These are phyloP conservation scores for Mortierella sp. DNA, from an alignment of 371 early-diverging fungal species.

Conservation along the genomic window DNA sequence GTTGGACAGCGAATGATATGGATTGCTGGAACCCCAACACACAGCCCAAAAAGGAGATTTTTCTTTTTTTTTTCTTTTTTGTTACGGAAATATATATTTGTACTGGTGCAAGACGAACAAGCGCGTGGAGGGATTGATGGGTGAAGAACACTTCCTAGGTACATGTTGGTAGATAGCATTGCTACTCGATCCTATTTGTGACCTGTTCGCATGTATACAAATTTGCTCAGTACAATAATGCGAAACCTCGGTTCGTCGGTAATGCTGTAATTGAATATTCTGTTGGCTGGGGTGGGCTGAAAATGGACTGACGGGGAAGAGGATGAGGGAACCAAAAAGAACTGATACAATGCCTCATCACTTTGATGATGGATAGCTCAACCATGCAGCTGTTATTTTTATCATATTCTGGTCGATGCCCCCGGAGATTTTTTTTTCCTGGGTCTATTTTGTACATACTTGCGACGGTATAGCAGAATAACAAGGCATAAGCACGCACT, in stretches of 20 bases:
- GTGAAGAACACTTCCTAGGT: not conserved
- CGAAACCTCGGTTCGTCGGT: not conserved
- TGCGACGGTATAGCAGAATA: too few relatives aligned
- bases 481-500: too few relatives aligned
- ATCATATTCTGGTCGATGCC: not conserved
- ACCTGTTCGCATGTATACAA: not conserved
- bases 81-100: not conserved
- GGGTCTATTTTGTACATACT: not conserved
- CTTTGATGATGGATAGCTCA: not conserved
- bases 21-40: not conserved
- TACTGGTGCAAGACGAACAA: not conserved
- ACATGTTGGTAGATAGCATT: not conserved
- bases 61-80: not conserved
- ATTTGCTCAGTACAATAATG: not conserved
- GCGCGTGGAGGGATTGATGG: constrained; percentile 5
- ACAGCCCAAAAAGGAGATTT: not conserved
- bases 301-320: too few relatives aligned
- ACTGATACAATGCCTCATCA: too few relatives aligned
- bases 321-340: too few relatives aligned
- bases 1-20: constrained; percentile 9
- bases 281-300: too few relatives aligned
- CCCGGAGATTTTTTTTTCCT: constrained; percentile 5
- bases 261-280: too few relatives aligned
- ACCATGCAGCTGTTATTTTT: not conserved
- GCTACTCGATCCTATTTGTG: not conserved